Conservation (phyloP, 129 eudicot species). For the Silybum marianum region DNA sequence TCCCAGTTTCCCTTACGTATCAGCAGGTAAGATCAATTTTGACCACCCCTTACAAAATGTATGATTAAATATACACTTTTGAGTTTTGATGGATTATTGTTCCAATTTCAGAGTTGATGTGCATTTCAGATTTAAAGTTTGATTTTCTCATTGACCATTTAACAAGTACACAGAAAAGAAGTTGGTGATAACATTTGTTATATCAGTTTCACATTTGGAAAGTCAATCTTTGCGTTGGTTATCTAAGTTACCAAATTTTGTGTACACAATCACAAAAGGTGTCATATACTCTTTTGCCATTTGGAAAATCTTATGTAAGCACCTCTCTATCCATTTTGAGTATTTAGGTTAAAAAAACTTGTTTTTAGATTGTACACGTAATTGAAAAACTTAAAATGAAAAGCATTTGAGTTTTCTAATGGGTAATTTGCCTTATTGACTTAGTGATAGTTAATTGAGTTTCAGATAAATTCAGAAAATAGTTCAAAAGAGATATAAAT, state of each 20-base stretch:
- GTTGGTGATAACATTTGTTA: slow-evolving; percentile 15
- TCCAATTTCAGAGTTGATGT: slow-evolving; percentile 5
- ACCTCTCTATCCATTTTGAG: slow-evolving; percentile 8
- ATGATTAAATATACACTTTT: neutral
- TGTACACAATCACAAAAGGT: neutral
- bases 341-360: neutral
- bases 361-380: slow-evolving; percentile 4
- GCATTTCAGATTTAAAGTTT: neutral
- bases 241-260: neutral
- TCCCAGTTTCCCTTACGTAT: slow-evolving; percentile 5
- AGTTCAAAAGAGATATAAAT: neutral
- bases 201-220: neutral
- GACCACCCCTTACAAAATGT: neutral
- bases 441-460: neutral
- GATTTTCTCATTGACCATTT: slow-evolving; percentile 1
- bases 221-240: slow-evolving; percentile 12
- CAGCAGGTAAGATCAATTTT: neutral
- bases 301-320: slow-evolving; percentile 14
- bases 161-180: neutral
- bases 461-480: neutral
- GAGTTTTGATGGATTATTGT: slow-evolving; percentile 7
- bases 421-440: neutral
- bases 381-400: neutral
- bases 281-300: slow-evolving; percentile 17
- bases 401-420: neutral